phyloP scores from a whole-genome alignment of 768 basidiomycete species.

The Pleurotus cornucopiae region DNA sequence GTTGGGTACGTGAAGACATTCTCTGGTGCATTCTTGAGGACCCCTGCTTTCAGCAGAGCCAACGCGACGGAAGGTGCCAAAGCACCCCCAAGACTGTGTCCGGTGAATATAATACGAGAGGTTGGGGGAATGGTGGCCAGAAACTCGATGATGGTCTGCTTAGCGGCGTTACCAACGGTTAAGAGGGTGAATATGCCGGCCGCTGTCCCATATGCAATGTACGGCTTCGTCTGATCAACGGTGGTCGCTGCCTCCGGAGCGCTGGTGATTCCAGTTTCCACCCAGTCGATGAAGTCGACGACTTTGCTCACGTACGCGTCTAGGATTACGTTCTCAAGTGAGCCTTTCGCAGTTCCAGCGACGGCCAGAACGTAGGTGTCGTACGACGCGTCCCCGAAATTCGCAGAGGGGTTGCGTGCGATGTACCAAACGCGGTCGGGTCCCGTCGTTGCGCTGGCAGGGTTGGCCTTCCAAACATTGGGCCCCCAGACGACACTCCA shows the following conservation, averaged over 20 bases:
- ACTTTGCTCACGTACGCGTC: neutral
- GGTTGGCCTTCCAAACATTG: neutral
- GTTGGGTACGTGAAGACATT: neutral
- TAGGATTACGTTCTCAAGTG: neutral
- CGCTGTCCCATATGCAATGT: neutral
- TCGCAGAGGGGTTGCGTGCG: neutral
- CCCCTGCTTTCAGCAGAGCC: neutral
- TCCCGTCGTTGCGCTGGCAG: neutral
- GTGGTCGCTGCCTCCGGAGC: neutral
- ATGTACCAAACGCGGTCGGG: slow-evolving; percentile 4
- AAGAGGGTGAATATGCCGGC: neutral
- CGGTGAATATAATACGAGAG: slow-evolving; percentile 5
- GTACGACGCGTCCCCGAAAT: slow-evolving; percentile 1
- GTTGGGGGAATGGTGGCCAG: neutral
- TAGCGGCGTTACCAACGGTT: neutral
- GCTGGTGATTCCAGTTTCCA: neutral
- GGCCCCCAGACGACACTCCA: slow-evolving; percentile 1
- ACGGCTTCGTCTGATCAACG: neutral
- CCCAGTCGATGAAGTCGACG: slow-evolving; percentile 5
- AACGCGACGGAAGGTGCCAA: neutral
- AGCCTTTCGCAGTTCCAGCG: neutral
- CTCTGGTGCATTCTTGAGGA: neutral
- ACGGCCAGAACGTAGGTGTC: slow-evolving; percentile 5
- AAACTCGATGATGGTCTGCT: neutral
- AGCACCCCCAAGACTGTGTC: slow-evolving; percentile 5